A percentile compares a stretch with the other conserved stretches of the same genome.
These are phyloP conservation scores for Fusarium multiceps DNA, from an alignment of 2,329 filamentous ascomycete species.

Conservation along the genomic window DNA sequence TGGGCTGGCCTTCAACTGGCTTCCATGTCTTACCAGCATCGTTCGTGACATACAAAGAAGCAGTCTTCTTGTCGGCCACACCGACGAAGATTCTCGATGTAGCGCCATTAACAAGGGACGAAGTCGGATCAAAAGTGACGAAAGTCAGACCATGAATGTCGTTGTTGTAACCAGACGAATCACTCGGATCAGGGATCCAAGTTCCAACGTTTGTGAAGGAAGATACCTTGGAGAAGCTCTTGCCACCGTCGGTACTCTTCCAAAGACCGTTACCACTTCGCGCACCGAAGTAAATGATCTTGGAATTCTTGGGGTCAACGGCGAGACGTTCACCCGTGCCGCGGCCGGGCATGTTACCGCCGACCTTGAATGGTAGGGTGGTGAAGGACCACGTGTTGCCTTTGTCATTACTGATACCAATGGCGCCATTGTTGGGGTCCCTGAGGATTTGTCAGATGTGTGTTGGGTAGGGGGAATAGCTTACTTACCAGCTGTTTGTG, in stretches of 20 bases:
- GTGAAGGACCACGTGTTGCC: constrained; percentile 64
- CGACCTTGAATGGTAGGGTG: constrained; percentile 67
- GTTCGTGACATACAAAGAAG: constrained; percentile 65
- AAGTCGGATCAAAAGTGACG: constrained; percentile 67
- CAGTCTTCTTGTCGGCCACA: constrained; percentile 62
- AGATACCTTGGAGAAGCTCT: constrained; percentile 63
- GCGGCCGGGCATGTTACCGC: constrained; percentile 71
- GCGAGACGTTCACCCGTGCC: constrained; percentile 69
- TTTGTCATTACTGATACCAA: constrained; percentile 65
- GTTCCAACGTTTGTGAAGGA: constrained; percentile 64
- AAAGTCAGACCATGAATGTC: constrained; percentile 62
- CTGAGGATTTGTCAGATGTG: neutral
- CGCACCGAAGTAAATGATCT: constrained; percentile 68
- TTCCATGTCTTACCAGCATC: constrained; percentile 66
- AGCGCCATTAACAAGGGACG: constrained; percentile 56
- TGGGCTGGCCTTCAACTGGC: constrained; percentile 62
- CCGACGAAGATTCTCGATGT: constrained; percentile 69
- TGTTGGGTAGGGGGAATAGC: fast-evolving
- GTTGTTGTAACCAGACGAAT: constrained; percentile 57
- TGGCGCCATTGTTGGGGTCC: constrained; percentile 67
- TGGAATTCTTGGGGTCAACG: constrained; percentile 66
- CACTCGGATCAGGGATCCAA: constrained; percentile 58
- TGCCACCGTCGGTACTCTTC: constrained; percentile 68
- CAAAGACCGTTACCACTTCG: constrained; percentile 69
- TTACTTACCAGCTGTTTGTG: constrained; percentile 61